Evolutionary conservation across 768 basidiomycete species (phyloP).

Genomic region (Vararia minispora): DNA sequence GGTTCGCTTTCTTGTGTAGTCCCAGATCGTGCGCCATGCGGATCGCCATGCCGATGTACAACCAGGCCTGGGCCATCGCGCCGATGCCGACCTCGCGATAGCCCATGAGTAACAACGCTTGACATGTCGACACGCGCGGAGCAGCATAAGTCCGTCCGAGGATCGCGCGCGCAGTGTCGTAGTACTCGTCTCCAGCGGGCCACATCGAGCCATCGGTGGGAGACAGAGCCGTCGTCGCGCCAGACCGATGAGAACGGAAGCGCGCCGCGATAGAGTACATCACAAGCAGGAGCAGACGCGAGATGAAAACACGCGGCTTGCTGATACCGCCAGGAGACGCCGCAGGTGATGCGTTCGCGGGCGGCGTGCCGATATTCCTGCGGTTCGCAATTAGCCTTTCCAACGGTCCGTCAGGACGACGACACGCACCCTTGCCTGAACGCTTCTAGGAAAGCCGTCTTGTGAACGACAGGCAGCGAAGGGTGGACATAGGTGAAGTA

Average conservation of each 20-base stretch:
- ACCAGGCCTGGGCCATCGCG: constrained; percentile 83
- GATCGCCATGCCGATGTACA: constrained; percentile 78
- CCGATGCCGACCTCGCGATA: constrained; percentile 84
- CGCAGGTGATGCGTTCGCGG: constrained; percentile 19
- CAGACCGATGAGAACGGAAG: constrained; percentile 35
- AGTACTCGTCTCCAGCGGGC: constrained; percentile 67
- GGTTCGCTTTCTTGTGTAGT: constrained; percentile 71
- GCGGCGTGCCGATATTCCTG: constrained; percentile 17
- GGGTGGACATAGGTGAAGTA: constrained; percentile 82
- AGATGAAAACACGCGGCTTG: constrained; percentile 34
- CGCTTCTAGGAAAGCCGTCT: constrained; percentile 52
- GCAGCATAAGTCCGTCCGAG: constrained; percentile 58
- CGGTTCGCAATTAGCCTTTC: neutral
- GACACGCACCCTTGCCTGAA: constrained; percentile 30
- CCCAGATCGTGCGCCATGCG: constrained; percentile 90
- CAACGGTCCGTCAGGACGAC: neutral
- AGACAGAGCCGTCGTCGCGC: constrained; percentile 17
- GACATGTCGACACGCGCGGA: constrained; percentile 65
- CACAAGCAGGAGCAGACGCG: constrained; percentile 62
- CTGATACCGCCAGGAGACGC: constrained; percentile 21
- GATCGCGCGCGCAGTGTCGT: constrained; percentile 53
- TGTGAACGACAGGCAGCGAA: constrained; percentile 67
- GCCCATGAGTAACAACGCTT: constrained; percentile 70
- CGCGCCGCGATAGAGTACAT: constrained; percentile 81
- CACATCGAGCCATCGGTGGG: constrained; percentile 59